These are phyloP conservation scores for Apiospora hydei DNA, from an alignment of 2,329 filamentous ascomycete species.

Conservation along the genomic window DNA sequence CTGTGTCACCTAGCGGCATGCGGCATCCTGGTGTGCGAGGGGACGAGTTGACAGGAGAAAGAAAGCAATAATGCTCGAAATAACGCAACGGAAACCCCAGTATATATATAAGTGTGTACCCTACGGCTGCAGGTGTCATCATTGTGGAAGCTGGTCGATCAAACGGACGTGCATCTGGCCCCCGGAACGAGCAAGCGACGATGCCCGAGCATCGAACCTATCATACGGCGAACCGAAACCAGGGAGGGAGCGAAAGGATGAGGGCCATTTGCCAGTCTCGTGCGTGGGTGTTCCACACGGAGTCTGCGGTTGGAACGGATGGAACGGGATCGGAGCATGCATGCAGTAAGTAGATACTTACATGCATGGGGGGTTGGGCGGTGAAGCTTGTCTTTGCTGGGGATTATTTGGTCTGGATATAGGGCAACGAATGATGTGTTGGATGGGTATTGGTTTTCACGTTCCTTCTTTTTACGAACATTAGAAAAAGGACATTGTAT, in stretches of 20 bases:
- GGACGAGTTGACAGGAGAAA: neutral
- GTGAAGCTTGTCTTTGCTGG: conserved; percentile 4
- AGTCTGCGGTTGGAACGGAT: neutral
- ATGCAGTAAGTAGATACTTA: neutral
- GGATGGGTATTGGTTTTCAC: conserved; percentile 13
- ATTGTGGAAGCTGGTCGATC: conserved; percentile 20
- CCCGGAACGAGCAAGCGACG: conserved; percentile 6
- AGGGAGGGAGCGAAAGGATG: neutral
- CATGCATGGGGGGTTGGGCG: conserved; percentile 5
- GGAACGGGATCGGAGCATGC: neutral
- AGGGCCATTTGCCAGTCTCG: neutral
- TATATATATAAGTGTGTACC: neutral
- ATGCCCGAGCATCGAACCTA: conserved; percentile 14
- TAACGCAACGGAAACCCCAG: neutral
- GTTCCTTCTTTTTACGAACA: neutral
- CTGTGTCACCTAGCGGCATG: conserved; percentile 5
- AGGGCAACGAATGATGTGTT: conserved; percentile 4
- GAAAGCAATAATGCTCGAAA: neutral
- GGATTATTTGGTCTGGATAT: neutral
- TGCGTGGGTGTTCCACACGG: neutral
- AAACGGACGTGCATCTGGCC: conserved; percentile 8
- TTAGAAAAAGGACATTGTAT: neutral
- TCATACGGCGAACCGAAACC: neutral
- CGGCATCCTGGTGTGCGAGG: neutral
- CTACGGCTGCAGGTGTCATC: conserved; percentile 15